phyloP scores from a whole-genome alignment of 2,329 filamentous ascomycete species.

The Fusarium euwallaceae region DNA sequence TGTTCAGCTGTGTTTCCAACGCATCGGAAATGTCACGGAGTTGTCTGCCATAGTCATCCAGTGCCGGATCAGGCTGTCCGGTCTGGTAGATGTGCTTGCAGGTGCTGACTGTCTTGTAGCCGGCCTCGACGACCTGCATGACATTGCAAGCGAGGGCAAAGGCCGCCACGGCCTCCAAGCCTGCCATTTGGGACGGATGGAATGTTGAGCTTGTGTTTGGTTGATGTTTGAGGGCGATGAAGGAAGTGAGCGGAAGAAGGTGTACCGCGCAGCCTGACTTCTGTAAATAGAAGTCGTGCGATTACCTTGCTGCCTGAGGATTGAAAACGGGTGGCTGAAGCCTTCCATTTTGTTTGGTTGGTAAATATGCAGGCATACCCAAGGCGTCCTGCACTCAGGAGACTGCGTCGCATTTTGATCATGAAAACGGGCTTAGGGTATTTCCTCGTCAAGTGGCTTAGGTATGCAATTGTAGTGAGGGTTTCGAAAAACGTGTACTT shows the following conservation, averaged over 20 bases:
- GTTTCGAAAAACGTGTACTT: too few species aligned
- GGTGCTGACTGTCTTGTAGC: background rate
- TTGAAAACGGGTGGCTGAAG: background rate
- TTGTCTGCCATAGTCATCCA: rapidly evolving
- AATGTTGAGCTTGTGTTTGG: background rate
- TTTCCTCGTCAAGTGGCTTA: too few species aligned
- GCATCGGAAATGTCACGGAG: background rate
- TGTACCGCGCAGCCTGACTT: background rate
- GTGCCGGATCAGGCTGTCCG: background rate
- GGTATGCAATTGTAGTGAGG: too few species aligned
- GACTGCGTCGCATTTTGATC: background rate
- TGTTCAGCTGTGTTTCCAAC: background rate
- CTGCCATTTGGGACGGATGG: background rate
- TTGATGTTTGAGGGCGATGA: background rate
- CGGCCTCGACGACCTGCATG: background rate
- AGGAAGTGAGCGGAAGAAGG: background rate
- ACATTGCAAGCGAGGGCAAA: background rate
- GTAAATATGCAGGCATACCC: background rate
- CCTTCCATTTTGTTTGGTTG: background rate
- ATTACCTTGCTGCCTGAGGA: background rate
- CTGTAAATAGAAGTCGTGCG: background rate
- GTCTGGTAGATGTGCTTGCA: background rate
- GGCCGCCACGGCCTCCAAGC: background rate
- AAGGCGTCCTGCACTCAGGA: background rate
- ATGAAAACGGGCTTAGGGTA: too few species aligned